phyloP scores from a whole-genome alignment of 2,329 filamentous ascomycete species.

The Pyrenophora graminea region DNA sequence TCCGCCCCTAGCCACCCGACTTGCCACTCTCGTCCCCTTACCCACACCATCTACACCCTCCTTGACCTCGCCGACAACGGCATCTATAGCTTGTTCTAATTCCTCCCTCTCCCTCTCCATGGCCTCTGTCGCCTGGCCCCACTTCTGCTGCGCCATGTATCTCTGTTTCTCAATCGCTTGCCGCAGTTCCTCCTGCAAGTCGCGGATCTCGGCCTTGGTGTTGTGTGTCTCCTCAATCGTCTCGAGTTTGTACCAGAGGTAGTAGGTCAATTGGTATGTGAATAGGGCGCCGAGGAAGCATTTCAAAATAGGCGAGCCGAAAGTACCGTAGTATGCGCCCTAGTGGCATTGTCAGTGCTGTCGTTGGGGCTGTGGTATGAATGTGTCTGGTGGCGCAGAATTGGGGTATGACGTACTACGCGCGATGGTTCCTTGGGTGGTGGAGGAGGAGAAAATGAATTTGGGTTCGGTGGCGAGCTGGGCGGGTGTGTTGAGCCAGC shows the following conservation, averaged over 20 bases:
- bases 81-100: slow-evolving; percentile 13
- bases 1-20: slow-evolving; percentile 21
- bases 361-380: background rate
- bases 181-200: slow-evolving; percentile 29
- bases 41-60: slow-evolving; percentile 21
- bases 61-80: slow-evolving; percentile 17
- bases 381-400: background rate
- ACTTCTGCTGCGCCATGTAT: slow-evolving; percentile 9
- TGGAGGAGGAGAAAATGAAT: slow-evolving; percentile 16
- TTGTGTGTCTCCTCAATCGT: slow-evolving; percentile 67
- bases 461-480: background rate
- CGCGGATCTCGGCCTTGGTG: slow-evolving; percentile 42
- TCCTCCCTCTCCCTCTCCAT: slow-evolving; percentile 18
- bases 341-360: background rate
- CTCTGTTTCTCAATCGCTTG: slow-evolving; percentile 26
- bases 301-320: slow-evolving; percentile 73
- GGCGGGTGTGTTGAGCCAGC: slow-evolving; percentile 15
- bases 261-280: slow-evolving; percentile 79
- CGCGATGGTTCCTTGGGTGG: slow-evolving; percentile 26
- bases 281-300: slow-evolving; percentile 74
- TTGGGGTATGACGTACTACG: slow-evolving; percentile 22
- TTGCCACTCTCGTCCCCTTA: slow-evolving; percentile 18
- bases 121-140: slow-evolving; percentile 9
- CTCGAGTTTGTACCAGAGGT: slow-evolving; percentile 74
- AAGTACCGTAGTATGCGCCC: slow-evolving; percentile 73